These are phyloP conservation scores for Kodamaea sagamina DNA, from an alignment of 805 yeast species.

Conservation along the genomic window DNA sequence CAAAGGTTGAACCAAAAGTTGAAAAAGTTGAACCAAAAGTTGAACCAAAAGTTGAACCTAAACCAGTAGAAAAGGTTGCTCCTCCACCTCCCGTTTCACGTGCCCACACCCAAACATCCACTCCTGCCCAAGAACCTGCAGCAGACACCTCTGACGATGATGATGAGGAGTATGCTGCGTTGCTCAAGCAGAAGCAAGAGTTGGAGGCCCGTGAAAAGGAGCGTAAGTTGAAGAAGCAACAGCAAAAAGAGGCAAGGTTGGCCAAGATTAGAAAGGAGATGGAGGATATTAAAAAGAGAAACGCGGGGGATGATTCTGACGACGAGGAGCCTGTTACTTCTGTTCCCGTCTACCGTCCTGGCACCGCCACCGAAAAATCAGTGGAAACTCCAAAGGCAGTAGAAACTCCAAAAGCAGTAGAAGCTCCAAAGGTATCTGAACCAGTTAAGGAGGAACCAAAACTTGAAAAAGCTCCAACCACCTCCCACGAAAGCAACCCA, in stretches of 20 bases:
- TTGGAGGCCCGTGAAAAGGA: slow-evolving; percentile 46
- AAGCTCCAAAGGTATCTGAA: slow-evolving; percentile 4
- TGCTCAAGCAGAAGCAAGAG: slow-evolving; percentile 44
- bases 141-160: slow-evolving; percentile 36
- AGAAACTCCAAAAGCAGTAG: no score
- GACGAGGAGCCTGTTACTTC: slow-evolving; percentile 33
- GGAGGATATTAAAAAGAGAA: slow-evolving; percentile 49
- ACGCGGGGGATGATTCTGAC: slow-evolving; percentile 32
- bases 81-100: slow-evolving; percentile 5
- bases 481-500: slow-evolving; percentile 43
- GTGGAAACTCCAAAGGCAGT: slow-evolving; percentile 8
- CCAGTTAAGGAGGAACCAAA: slow-evolving; percentile 11
- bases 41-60: slow-evolving; percentile 1
- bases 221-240: slow-evolving; percentile 52
- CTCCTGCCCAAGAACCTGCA: slow-evolving; percentile 4
- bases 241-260: slow-evolving; percentile 59
- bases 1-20: slow-evolving; percentile 3
- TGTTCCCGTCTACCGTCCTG: slow-evolving; percentile 26
- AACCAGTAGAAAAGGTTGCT: slow-evolving; percentile 5
- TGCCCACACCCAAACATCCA: background rate
- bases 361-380: slow-evolving; percentile 12
- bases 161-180: slow-evolving; percentile 51
- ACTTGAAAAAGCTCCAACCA: slow-evolving; percentile 10
- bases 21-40: background rate
- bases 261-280: slow-evolving; percentile 61